Percentiles rank a stretch among this genome's conserved stretches.
phyloP scores from a whole-genome alignment of 2,329 filamentous ascomycete genomes.

The Ophiostoma ulmi region DNA sequence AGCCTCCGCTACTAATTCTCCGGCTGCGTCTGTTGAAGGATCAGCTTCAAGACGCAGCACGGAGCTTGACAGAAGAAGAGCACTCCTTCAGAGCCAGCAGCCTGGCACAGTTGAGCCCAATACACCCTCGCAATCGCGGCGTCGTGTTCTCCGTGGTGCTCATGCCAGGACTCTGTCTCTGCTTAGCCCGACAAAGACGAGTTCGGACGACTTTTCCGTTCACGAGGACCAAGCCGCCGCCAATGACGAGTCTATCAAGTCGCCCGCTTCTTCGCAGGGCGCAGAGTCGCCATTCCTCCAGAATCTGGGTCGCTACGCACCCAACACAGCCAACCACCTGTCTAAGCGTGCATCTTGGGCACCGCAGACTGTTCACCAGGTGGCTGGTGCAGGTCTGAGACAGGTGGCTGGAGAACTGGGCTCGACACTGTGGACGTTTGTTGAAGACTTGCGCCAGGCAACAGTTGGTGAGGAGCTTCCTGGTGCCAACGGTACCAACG shows the following conservation, averaged over 20 bases:
- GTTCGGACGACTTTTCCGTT: conserved; percentile 39
- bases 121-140: conserved; percentile 39
- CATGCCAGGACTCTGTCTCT: conserved; percentile 68
- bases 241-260: conserved; percentile 39
- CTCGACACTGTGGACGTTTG: conserved; percentile 86
- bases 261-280: conserved; percentile 32
- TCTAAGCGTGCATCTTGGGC: conserved; percentile 58
- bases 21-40: conserved; percentile 15
- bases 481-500: conserved; percentile 36
- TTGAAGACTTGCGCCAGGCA: conserved; percentile 90
- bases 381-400: conserved; percentile 49
- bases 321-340: conserved; percentile 37
- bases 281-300: conserved; percentile 32
- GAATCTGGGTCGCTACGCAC: conserved; percentile 32
- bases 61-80: conserved; percentile 70
- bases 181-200: conserved; percentile 61
- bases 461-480: conserved; percentile 91
- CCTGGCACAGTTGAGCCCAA: conserved; percentile 31
- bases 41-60: conserved; percentile 40
- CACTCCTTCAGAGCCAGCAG: conserved; percentile 45
- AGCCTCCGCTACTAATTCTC: conserved; percentile 13
- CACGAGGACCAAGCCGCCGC: conserved; percentile 36
- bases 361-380: conserved; percentile 45
- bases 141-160: conserved; percentile 64
- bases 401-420: conserved; percentile 86